Evolutionary conservation across 768 basidiomycete genomes (phyloP).

Genomic region (Saitozyma podzolica): DNA sequence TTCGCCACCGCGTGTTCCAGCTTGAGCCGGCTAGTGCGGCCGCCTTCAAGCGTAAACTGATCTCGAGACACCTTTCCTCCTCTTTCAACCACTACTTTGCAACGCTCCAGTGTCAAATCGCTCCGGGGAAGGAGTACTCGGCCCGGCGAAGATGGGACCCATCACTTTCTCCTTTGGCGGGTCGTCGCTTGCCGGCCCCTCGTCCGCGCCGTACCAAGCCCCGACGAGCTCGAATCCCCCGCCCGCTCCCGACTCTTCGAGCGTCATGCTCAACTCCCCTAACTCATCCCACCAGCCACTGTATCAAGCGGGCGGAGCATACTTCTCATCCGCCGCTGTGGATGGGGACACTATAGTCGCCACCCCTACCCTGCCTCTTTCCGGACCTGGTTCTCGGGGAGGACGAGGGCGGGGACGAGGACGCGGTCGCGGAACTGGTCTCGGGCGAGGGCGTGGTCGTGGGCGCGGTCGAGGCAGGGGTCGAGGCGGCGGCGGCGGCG

Average conservation of each 20-base stretch:
- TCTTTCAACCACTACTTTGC: no score
- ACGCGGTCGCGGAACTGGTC: constrained; percentile 7
- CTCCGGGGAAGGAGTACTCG: no score
- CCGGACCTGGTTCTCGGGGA: constrained; percentile 15
- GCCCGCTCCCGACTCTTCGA: constrained; percentile 3
- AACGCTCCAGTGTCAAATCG: no score
- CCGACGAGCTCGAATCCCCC: not conserved
- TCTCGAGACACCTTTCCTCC: no score
- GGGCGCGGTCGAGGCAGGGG: constrained; percentile 24
- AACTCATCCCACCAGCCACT: constrained; percentile 1
- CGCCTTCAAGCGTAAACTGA: no score
- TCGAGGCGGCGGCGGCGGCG: constrained; percentile 19
- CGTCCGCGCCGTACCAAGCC: not conserved
- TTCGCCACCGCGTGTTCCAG: no score
- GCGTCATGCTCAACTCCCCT: constrained; percentile 7
- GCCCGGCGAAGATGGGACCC: no score
- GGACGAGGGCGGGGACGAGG: constrained; percentile 28
- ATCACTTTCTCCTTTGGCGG: no score
- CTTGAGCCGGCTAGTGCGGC: no score
- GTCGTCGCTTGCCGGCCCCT: constrained; percentile 1
- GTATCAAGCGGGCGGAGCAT: not conserved
- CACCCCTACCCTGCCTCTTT: constrained; percentile 1
- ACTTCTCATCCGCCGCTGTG: not conserved
- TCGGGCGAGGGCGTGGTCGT: constrained; percentile 11
- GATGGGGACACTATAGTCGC: no score